Evolutionary conservation across 176 grass and related monocot species (phyloP).

Genomic region (Triticum timopheevii): DNA sequence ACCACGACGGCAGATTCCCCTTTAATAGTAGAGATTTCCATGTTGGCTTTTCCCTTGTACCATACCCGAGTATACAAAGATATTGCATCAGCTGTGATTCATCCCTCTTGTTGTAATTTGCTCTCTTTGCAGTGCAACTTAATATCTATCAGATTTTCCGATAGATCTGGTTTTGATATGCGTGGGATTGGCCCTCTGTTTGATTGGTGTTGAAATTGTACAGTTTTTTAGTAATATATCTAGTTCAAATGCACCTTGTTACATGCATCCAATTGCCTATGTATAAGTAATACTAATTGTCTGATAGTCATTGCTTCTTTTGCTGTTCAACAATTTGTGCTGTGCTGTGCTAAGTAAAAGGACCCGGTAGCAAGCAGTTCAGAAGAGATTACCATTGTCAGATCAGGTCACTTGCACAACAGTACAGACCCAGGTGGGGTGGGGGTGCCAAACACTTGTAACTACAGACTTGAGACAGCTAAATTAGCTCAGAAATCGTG

Average conservation of each 20-base stretch:
- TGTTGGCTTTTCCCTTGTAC: constrained; percentile 39
- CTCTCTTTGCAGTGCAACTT: constrained; percentile 3
- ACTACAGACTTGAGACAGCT: constrained; percentile 10
- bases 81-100: constrained; percentile 39
- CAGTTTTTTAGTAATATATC: constrained; percentile 3
- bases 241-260: neutral
- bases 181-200: constrained; percentile 16
- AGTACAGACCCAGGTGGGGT: constrained; percentile 2
- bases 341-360: neutral
- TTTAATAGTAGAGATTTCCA: too few relatives aligned
- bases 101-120: constrained; percentile 35
- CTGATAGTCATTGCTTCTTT: constrained; percentile 10
- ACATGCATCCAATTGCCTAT: neutral
- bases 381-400: neutral
- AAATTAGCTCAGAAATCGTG: neutral
- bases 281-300: constrained; percentile 2
- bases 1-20: too few relatives aligned
- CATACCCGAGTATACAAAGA: constrained; percentile 35
- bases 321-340: neutral
- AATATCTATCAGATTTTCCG: constrained; percentile 8
- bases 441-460: neutral
- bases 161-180: constrained; percentile 41
- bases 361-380: neutral
- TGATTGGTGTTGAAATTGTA: constrained; percentile 39
- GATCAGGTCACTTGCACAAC: neutral